Percentiles rank a stretch among this genome's conserved stretches.
Evolutionary conservation across 495 filamentous ascomycete genomes (phyloP).

Genomic region (Tuber magnatum): DNA sequence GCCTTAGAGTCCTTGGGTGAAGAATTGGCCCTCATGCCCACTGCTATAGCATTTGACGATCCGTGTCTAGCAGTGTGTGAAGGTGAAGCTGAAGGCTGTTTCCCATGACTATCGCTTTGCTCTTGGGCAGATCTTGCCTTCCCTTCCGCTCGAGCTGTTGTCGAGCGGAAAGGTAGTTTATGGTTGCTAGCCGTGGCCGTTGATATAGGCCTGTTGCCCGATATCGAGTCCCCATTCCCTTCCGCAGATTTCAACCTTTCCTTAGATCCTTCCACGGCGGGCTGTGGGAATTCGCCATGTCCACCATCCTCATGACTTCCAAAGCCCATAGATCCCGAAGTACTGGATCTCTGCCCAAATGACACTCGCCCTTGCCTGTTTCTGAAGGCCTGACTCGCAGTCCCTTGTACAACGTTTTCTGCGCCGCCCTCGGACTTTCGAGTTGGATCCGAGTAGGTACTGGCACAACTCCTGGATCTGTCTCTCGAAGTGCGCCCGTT

Average conservation of each 20-base stretch:
- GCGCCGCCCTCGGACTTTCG: background rate
- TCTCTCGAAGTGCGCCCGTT: background rate
- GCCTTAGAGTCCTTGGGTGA: background rate
- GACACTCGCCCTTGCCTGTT: background rate
- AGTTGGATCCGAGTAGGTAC: background rate
- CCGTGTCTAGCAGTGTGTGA: background rate
- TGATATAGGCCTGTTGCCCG: background rate
- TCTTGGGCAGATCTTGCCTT: slow-evolving; percentile 2
- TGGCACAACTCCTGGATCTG: background rate
- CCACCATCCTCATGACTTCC: background rate
- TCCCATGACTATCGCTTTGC: background rate
- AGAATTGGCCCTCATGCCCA: background rate
- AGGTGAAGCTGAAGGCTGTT: background rate
- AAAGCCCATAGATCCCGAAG: background rate
- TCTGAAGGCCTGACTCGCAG: background rate
- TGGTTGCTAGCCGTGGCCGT: background rate
- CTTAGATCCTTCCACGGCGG: background rate
- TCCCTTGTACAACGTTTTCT: background rate
- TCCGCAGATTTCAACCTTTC: background rate
- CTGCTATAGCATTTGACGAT: background rate
- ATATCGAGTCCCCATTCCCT: background rate
- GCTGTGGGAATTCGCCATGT: background rate
- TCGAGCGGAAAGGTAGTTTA: background rate
- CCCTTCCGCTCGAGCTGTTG: background rate
- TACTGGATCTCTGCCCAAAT: background rate